Evolutionary conservation across 495 filamentous ascomycete species (phyloP).

Genomic region (Hypoxylon crocopeplum): DNA sequence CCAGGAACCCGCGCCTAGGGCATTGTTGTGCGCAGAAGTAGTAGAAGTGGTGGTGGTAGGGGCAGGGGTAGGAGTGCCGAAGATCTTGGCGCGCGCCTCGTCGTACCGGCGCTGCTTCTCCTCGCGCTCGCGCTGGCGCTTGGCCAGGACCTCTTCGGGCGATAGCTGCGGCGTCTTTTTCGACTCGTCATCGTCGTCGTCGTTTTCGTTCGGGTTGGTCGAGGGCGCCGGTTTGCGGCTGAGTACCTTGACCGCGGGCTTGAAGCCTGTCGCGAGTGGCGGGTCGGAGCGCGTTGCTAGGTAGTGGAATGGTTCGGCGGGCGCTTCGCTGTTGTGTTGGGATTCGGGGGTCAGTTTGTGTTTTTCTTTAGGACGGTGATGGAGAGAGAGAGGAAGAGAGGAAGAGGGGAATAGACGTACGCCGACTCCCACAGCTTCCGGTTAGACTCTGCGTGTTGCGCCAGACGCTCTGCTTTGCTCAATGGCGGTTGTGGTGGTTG

Average conservation of each 20-base stretch:
- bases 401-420: constrained; percentile 54
- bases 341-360: constrained; percentile 1
- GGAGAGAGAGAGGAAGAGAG: too few species aligned
- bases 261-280: constrained; percentile 81
- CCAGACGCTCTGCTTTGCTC: constrained; percentile 77
- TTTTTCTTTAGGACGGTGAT: too few species aligned
- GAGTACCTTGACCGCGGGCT: constrained; percentile 79
- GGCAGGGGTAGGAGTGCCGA: constrained; percentile 54
- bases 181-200: constrained; percentile 76
- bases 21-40: background rate
- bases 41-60: background rate
- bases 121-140: constrained; percentile 76
- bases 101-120: constrained; percentile 90
- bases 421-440: constrained; percentile 88
- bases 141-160: constrained; percentile 72
- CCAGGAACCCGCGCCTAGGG: constrained; percentile 55
- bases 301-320: constrained; percentile 73
- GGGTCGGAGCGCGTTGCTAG: constrained; percentile 66
- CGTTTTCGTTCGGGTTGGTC: too few species aligned
- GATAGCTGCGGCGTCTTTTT: constrained; percentile 64
- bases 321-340: constrained; percentile 38
- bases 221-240: constrained; percentile 81
- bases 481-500: constrained; percentile 47
- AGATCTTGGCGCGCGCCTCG: constrained; percentile 82
- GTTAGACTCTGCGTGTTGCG: constrained; percentile 81